phyloP scores from a whole-genome alignment of 2,329 filamentous ascomycete genomes.

The Diaporthe aspalathi region DNA sequence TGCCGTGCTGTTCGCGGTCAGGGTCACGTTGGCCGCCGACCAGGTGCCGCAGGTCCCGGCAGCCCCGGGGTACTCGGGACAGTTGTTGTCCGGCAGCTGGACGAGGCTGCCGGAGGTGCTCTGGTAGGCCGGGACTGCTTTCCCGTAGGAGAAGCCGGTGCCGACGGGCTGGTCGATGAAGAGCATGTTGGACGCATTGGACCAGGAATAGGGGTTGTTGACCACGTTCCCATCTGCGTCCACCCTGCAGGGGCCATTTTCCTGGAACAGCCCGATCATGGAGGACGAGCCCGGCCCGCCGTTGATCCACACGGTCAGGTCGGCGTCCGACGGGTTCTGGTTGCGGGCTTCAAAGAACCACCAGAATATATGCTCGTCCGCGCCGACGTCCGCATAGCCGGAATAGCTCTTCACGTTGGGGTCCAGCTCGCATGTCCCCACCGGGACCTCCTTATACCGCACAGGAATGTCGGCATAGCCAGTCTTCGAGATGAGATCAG shows the following conservation, averaged over 20 bases:
- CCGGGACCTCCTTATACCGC: conserved; percentile 60
- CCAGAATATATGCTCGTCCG: conserved; percentile 56
- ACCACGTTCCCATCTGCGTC: conserved; percentile 56
- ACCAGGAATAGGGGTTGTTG: conserved; percentile 67
- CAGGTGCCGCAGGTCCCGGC: conserved; percentile 64
- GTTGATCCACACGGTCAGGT: conserved; percentile 64
- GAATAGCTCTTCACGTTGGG: conserved; percentile 55
- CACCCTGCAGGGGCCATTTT: conserved; percentile 53
- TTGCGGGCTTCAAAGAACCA: conserved; percentile 65
- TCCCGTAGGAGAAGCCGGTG: conserved; percentile 64
- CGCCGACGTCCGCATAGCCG: conserved; percentile 55
- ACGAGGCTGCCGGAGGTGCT: conserved; percentile 49
- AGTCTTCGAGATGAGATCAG: conserved; percentile 47
- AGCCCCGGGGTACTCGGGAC: conserved; percentile 60
- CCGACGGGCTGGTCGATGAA: conserved; percentile 73
- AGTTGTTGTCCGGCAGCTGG: conserved; percentile 57
- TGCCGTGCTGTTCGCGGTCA: conserved; percentile 65
- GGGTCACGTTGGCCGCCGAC: conserved; percentile 61
- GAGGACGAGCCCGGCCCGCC: conserved; percentile 64
- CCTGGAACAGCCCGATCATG: conserved; percentile 67
- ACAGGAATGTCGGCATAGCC: conserved; percentile 55
- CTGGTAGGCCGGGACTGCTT: conserved; percentile 51
- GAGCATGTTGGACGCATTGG: conserved; percentile 67
- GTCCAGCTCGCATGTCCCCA: conserved; percentile 58
- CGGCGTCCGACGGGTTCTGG: conserved; percentile 55